These are phyloP conservation scores for Debaryomyces sp. DNA, from an alignment of 1,139 yeast species.

Conservation along the genomic window DNA sequence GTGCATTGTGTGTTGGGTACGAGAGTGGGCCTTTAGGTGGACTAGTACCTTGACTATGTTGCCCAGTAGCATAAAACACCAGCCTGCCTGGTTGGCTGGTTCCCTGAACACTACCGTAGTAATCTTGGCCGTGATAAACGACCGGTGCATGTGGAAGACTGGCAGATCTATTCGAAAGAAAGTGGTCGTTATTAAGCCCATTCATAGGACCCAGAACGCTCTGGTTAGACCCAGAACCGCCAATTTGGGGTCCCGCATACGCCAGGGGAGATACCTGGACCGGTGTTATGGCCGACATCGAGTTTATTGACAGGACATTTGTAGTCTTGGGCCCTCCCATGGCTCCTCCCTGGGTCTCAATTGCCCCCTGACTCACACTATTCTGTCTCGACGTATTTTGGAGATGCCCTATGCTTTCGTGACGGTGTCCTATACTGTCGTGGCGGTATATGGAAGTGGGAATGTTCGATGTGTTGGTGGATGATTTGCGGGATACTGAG, in stretches of 20 bases:
- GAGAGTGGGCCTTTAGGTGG: neutral
- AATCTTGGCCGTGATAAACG: neutral
- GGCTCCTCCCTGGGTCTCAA: neutral
- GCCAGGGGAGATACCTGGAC: neutral
- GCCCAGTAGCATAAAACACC: neutral
- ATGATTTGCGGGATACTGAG: slow-evolving; percentile 5
- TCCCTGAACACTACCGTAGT: slow-evolving; percentile 1
- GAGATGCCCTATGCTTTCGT: slow-evolving; percentile 3
- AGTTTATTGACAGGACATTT: neutral
- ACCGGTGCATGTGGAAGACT: slow-evolving; percentile 5
- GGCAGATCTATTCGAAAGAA: slow-evolving; percentile 1
- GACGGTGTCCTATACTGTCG: slow-evolving; percentile 3
- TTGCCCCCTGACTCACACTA: neutral
- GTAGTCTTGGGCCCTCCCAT: neutral
- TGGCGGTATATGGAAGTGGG: slow-evolving; percentile 3
- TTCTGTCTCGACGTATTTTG: slow-evolving; percentile 1
- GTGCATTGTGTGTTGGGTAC: neutral
- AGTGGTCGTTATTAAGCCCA: slow-evolving; percentile 1
- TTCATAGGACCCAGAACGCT: neutral
- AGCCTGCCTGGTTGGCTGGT: neutral
- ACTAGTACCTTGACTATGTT: neutral
- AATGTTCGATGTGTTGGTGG: slow-evolving; percentile 1
- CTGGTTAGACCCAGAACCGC: neutral
- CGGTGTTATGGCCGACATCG: neutral
- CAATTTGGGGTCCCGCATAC: neutral